phyloP scores from a whole-genome alignment of 2,329 filamentous ascomycete species.

The Pyrenophora seminiperda region DNA sequence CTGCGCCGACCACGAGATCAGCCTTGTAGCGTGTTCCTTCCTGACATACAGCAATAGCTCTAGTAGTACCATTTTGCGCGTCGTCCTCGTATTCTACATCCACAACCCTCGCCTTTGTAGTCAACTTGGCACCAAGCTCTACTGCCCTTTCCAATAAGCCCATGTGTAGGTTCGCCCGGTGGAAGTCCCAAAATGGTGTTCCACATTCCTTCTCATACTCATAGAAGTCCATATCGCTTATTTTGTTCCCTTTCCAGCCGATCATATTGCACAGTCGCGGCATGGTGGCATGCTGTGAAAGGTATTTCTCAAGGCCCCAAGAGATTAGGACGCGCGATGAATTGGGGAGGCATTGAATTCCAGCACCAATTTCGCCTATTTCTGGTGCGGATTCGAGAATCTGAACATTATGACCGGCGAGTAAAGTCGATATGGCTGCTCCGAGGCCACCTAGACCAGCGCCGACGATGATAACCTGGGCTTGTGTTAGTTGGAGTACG shows the following conservation, averaged over 20 bases:
- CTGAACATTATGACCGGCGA: constrained; percentile 55
- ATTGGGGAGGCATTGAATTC: constrained; percentile 59
- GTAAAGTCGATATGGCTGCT: constrained; percentile 54
- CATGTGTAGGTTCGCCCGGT: constrained; percentile 59
- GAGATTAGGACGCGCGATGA: constrained; percentile 54
- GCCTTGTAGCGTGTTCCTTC: constrained; percentile 47
- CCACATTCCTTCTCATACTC: constrained; percentile 45
- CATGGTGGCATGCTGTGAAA: constrained; percentile 52
- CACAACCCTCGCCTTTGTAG: constrained; percentile 53
- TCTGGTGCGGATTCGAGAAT: constrained; percentile 56
- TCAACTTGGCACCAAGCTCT: constrained; percentile 56
- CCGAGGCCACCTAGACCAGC: constrained; percentile 62
- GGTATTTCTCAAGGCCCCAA: constrained; percentile 54
- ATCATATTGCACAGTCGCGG: constrained; percentile 55
- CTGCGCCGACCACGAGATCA: constrained; percentile 56
- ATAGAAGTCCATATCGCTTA: constrained; percentile 57
- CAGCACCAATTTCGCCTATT: constrained; percentile 58
- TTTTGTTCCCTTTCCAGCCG: constrained; percentile 58
- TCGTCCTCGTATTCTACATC: constrained; percentile 46
- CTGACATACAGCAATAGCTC: constrained; percentile 50
- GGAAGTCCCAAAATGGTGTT: constrained; percentile 60
- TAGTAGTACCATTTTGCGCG: constrained; percentile 29
- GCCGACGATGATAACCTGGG: constrained; percentile 57
- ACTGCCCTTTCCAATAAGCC: constrained; percentile 55
- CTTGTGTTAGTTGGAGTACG: background rate